Percentiles rank a stretch among this genome's conserved stretches.
phyloP scores from a whole-genome alignment of 2,329 filamentous ascomycete species.

The Coniochaeta ligniaria region DNA sequence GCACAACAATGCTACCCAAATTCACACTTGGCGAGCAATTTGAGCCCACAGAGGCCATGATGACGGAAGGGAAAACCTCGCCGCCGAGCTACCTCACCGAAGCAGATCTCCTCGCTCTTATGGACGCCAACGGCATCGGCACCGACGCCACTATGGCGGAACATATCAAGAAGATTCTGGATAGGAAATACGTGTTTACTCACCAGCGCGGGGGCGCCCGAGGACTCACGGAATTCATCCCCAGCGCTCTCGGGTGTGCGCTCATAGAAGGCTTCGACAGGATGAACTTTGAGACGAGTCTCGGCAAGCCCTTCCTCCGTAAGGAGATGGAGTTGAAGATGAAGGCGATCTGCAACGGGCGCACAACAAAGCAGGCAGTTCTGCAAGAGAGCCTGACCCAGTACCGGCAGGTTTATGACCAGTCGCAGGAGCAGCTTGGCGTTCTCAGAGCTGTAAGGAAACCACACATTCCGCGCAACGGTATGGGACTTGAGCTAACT shows the following conservation, averaged over 20 bases:
- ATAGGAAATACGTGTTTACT: slow-evolving; percentile 58
- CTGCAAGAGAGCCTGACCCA: slow-evolving; percentile 77
- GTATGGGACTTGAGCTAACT: neutral
- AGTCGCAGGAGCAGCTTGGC: slow-evolving; percentile 70
- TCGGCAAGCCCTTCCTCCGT: slow-evolving; percentile 90
- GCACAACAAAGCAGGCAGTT: slow-evolving; percentile 65
- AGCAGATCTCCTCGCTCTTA: slow-evolving; percentile 88
- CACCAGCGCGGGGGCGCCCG: neutral
- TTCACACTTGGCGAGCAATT: slow-evolving; percentile 78
- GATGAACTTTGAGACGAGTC: slow-evolving; percentile 85
- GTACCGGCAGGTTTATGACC: slow-evolving; percentile 80
- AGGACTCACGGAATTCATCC: slow-evolving; percentile 77
- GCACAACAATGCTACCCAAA: slow-evolving; percentile 71
- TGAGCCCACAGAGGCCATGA: slow-evolving; percentile 79
- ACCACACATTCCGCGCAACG: neutral
- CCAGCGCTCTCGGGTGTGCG: slow-evolving; percentile 83
- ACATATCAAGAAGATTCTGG: slow-evolving; percentile 93
- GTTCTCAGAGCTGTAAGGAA: slow-evolving; percentile 53
- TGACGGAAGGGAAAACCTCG: slow-evolving; percentile 84
- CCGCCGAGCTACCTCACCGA: slow-evolving; percentile 86
- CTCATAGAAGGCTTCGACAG: slow-evolving; percentile 91
- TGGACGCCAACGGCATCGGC: slow-evolving; percentile 98
- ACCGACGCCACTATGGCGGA: slow-evolving; percentile 99
- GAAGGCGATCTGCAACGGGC: slow-evolving; percentile 92
- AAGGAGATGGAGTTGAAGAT: slow-evolving; percentile 98